phyloP scores from a whole-genome alignment of 495 filamentous ascomycete genomes.

The Penicillium pulvis region DNA sequence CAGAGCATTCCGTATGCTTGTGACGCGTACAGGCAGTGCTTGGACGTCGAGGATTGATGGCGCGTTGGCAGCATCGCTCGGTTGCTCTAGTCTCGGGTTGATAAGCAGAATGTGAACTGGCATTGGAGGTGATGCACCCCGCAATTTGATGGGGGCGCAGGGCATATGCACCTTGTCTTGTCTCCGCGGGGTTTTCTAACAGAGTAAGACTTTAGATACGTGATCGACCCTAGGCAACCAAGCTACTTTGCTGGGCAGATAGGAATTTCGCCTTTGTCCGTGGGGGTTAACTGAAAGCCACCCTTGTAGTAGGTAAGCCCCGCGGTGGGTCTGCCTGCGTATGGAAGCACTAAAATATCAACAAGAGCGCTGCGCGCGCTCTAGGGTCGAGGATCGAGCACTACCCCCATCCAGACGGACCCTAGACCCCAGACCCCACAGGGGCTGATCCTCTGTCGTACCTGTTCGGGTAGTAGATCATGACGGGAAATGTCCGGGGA shows the following conservation, averaged over 20 bases:
- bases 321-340: neutral
- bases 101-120: constrained; percentile 21
- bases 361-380: neutral
- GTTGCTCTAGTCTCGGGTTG: constrained; percentile 4
- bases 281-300: neutral
- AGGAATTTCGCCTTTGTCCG: constrained; percentile 5
- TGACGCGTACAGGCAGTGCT: constrained; percentile 6
- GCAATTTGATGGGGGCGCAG: constrained; percentile 17
- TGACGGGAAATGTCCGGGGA: neutral
- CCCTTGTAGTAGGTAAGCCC: neutral
- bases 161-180: constrained; percentile 8
- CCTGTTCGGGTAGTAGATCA: constrained; percentile 25
- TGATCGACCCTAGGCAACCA: neutral
- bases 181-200: constrained; percentile 11
- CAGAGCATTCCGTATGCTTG: constrained; percentile 8
- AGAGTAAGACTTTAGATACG: neutral
- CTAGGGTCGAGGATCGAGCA: neutral
- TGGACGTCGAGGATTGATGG: constrained; percentile 5
- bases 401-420: neutral
- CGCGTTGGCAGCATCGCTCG: constrained; percentile 13
- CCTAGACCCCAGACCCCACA: constrained; percentile 1
- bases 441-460: constrained; percentile 7
- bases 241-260: neutral
- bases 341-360: neutral
- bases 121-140: constrained; percentile 24